A percentile compares a stretch with the other conserved stretches of the same genome.
Evolutionary conservation across 2,329 filamentous ascomycete genomes (phyloP).

Genomic region (Juglanconis juglandina): DNA sequence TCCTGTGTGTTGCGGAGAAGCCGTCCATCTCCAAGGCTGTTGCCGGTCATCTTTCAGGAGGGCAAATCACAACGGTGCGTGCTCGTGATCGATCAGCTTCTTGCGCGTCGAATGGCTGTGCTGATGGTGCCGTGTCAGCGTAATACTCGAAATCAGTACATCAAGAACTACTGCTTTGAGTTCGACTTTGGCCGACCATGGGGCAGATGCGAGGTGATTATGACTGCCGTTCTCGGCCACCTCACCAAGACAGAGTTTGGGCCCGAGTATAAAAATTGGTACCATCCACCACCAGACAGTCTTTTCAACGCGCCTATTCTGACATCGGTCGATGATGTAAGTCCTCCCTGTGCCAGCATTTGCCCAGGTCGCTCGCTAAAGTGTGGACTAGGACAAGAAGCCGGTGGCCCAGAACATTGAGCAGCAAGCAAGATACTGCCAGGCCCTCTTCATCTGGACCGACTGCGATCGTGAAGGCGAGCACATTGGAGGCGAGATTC

Average conservation of each 20-base stretch:
- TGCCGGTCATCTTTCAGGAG: slow-evolving; percentile 81
- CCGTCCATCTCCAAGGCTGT: slow-evolving; percentile 95
- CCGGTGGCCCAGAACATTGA: slow-evolving; percentile 82
- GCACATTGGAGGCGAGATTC: slow-evolving; percentile 90
- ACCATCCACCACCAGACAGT: slow-evolving; percentile 69
- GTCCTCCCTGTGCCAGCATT: slow-evolving; percentile 17
- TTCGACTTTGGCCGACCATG: slow-evolving; percentile 81
- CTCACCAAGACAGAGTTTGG: slow-evolving; percentile 78
- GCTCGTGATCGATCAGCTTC: neutral
- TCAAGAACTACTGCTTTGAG: slow-evolving; percentile 92
- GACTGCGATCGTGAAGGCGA: slow-evolving; percentile 98
- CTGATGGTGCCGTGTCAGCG: slow-evolving; percentile 44
- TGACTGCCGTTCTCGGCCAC: slow-evolving; percentile 92
- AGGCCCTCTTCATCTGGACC: slow-evolving; percentile 90
- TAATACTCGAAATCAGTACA: slow-evolving; percentile 68
- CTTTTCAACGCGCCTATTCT: slow-evolving; percentile 80
- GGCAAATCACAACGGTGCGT: slow-evolving; percentile 65
- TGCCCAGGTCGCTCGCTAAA: slow-evolving; percentile 16
- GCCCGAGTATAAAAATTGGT: slow-evolving; percentile 72
- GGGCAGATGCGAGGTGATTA: slow-evolving; percentile 80
- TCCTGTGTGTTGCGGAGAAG: slow-evolving; percentile 61
- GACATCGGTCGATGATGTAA: slow-evolving; percentile 64
- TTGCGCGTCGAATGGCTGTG: neutral
- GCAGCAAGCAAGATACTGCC: slow-evolving; percentile 68
- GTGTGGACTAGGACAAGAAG: slow-evolving; percentile 62